These are phyloP conservation scores for Vanrija pseudolonga DNA, from an alignment of 1,284 basidiomycete species.

Conservation along the genomic window DNA sequence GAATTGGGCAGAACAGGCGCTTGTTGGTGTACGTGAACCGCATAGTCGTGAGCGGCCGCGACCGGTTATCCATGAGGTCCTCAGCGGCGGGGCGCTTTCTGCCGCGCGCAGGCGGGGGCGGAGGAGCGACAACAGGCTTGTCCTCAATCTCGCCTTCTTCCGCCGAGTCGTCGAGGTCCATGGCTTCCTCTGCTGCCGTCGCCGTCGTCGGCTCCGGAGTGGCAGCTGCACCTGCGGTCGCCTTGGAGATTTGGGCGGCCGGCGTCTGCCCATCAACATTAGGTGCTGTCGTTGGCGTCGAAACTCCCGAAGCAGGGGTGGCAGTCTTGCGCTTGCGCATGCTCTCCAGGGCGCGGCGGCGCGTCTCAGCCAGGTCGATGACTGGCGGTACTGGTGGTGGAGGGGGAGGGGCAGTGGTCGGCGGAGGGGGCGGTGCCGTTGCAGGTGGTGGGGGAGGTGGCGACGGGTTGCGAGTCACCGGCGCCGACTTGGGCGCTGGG, in stretches of 20 bases:
- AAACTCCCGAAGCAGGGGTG: background rate
- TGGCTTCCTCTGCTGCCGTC: constrained; percentile 11
- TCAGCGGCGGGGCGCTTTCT: constrained; percentile 38
- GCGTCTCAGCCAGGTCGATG: constrained; percentile 26
- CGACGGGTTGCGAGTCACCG: background rate
- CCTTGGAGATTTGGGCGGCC: background rate
- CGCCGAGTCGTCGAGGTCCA: constrained; percentile 26
- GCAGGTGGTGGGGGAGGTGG: background rate
- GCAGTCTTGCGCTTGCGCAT: constrained; percentile 19
- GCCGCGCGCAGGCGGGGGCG: constrained; percentile 17
- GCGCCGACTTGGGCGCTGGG: background rate
- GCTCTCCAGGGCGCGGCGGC: constrained; percentile 33
- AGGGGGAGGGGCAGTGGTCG: background rate
- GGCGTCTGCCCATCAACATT: too few species aligned
- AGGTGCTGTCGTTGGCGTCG: background rate
- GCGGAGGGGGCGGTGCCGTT: background rate
- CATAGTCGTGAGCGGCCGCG: constrained; percentile 6
- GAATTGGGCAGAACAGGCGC: constrained; percentile 25
- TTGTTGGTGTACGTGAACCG: constrained; percentile 4
- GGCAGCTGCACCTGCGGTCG: too few species aligned
- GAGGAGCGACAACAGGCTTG: background rate
- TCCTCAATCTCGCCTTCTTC: constrained; percentile 42
- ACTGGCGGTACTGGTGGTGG: background rate
- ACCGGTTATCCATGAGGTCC: constrained; percentile 33
- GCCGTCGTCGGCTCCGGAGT: background rate